phyloP scores from a whole-genome alignment of 1,284 basidiomycete species.

The Cerrena zonata region DNA sequence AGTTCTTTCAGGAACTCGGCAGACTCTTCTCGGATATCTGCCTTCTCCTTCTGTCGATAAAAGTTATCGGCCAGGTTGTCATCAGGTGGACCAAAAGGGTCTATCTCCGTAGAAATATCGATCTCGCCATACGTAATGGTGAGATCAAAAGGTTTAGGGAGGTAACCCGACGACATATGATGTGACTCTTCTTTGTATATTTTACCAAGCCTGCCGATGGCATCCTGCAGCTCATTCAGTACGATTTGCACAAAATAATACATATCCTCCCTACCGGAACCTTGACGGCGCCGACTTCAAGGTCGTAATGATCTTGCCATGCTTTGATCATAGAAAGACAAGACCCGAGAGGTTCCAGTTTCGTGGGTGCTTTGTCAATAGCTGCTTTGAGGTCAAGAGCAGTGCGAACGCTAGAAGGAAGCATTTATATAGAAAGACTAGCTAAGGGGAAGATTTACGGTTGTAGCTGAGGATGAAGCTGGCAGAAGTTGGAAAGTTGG shows the following conservation, averaged over 20 bases:
- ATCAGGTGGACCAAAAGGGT: not conserved
- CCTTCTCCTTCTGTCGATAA: not conserved
- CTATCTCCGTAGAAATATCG: not conserved
- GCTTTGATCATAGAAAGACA: not conserved
- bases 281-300: not conserved
- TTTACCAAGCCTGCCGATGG: not conserved
- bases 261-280: not conserved
- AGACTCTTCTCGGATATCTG: not conserved
- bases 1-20: not conserved
- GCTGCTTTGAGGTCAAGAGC: not conserved
- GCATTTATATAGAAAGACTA: too few relatives aligned
- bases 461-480: too few relatives aligned
- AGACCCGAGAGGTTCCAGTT: not conserved
- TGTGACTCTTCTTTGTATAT: not conserved
- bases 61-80: not conserved
- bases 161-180: not conserved
- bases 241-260: not conserved
- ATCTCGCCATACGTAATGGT: not conserved
- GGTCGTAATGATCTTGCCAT: not conserved
- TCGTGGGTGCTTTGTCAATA: not conserved
- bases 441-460: too few relatives aligned
- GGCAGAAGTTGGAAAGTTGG: too few relatives aligned
- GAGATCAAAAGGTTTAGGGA: not conserved
- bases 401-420: not conserved
- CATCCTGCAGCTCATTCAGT: not conserved